A percentile compares a stretch with the other conserved stretches of the same genome.
Conservation (phyloP, 306 rosid species). For the Prunus kanzakura region DNA sequence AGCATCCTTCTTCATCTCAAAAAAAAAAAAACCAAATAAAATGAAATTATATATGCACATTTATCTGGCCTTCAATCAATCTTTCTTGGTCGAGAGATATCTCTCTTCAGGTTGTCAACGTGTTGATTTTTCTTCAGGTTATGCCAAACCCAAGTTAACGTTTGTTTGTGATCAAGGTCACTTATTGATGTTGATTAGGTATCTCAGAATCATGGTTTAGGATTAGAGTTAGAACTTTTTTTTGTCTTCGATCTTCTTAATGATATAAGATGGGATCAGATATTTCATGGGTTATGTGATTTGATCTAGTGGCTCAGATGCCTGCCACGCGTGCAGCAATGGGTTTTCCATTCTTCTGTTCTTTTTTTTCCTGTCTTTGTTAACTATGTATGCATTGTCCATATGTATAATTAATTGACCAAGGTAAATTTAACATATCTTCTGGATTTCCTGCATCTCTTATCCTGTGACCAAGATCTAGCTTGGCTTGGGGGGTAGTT, state of each 20-base stretch:
- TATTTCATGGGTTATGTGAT: too few relatives aligned
- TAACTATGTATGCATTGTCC: too few relatives aligned
- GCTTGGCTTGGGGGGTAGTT: neutral
- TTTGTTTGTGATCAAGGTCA: neutral
- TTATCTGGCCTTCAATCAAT: neutral
- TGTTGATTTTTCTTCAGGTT: neutral
- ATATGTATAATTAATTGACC: too few relatives aligned
- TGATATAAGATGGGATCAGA: neutral
- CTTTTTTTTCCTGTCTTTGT: too few relatives aligned
- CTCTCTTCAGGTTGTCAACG: neutral
- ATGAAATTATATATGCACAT: neutral
- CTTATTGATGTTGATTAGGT: neutral
- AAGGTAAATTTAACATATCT: too few relatives aligned
- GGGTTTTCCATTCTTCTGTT: too few relatives aligned
- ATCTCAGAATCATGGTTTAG: neutral
- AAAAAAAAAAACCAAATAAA: neutral
- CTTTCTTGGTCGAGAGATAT: neutral
- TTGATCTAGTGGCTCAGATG: too few relatives aligned
- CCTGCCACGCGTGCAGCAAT: too few relatives aligned
- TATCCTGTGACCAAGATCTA: too few relatives aligned
- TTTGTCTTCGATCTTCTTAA: neutral
- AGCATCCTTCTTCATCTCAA: conserved; percentile 40
- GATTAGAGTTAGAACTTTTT: neutral
- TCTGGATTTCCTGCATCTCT: too few relatives aligned
- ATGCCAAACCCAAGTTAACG: neutral